Evolutionary conservation across 1,284 basidiomycete species (phyloP), one percentile per base, ranked within the genome.

Genomic region (Heterobasidion parviporum): DNA sequence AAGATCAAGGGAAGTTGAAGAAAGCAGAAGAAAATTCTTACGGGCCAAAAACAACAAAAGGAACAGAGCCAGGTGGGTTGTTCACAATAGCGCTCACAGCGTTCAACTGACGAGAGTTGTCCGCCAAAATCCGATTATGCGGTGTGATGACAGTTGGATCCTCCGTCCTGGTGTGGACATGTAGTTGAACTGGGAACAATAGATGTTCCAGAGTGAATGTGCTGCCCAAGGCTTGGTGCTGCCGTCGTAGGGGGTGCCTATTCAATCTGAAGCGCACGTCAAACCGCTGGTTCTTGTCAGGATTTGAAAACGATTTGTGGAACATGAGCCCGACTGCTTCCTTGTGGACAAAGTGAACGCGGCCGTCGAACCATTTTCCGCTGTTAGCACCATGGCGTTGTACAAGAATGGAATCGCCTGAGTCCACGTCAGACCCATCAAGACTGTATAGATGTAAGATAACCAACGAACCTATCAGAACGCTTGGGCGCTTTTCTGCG

Each of bases 31-130:
- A 26, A 26, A 8, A 8, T 2, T 75, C 83, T 69, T 68, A 85
- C 82, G 85, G 84, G 20, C 85, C 85, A 66, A 83, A 86, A 1
- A 87, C 67, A 9, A 82, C 68, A 61, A 87, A 87, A 0, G 83
- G 81, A 0, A 73, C 68, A 1, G 79, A 75, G 0, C 80, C 80
- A 1, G 72, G 62, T 10, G 69, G 67, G 45, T 74, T 69, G 10
- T 65, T 64, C 3, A 78, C 57, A 41, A 87, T 83, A 0, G 79
- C 76, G 2, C 69, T 66, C 1, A 86, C 77, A 6, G 84, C 84
- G 56, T 73, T 73, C 2, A 75, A 60, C 60, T 87, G 85, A 10
- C 76, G 72, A 0, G 67, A 55, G 61, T 88, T 87, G 0, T 56
- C 60, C 0, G 65, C 69, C 36, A 88, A 74, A 5, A 75, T 63